A percentile compares a stretch with the other conserved stretches of the same genome.
Evolutionary conservation across 345 rosid genomes (phyloP).

Genomic region (Brassica cretica): DNA sequence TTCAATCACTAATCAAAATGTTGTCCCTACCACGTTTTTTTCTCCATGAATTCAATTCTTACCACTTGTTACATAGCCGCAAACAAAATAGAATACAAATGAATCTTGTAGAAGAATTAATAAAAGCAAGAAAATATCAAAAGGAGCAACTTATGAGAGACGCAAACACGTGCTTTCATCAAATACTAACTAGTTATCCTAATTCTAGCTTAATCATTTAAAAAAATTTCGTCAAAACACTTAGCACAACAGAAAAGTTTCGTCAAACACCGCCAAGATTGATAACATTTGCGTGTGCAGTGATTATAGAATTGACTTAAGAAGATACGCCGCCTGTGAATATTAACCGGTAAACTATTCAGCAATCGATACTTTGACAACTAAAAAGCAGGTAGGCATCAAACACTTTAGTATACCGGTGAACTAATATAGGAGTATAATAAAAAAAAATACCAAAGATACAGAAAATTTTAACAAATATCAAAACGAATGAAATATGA

Average conservation of each 20-base stretch:
- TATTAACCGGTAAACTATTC: not conserved
- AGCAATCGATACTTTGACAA: not conserved
- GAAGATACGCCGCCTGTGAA: slow-evolving; percentile 11
- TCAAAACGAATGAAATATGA: not conserved
- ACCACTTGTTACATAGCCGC: not conserved
- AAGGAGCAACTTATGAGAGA: not conserved
- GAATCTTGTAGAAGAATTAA: not conserved
- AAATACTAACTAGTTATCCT: not conserved
- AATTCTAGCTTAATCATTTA: not conserved
- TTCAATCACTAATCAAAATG: not conserved
- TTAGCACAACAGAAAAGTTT: not conserved
- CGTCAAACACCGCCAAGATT: slow-evolving; percentile 10
- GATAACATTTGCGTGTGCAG: not conserved
- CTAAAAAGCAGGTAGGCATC: not conserved
- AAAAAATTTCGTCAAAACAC: not conserved
- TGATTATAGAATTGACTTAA: not conserved
- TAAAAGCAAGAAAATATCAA: not conserved
- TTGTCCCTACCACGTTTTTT: not conserved
- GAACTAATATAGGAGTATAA: not conserved
- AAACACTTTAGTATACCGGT: not conserved
- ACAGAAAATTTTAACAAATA: not conserved
- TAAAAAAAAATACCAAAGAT: not conserved
- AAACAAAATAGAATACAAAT: not conserved
- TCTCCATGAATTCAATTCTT: not conserved
- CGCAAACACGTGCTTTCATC: slow-evolving; percentile 13